Base-by-base conservation (phyloP, 78 protist species). In the Capsaspora owczarzaki region DNA sequence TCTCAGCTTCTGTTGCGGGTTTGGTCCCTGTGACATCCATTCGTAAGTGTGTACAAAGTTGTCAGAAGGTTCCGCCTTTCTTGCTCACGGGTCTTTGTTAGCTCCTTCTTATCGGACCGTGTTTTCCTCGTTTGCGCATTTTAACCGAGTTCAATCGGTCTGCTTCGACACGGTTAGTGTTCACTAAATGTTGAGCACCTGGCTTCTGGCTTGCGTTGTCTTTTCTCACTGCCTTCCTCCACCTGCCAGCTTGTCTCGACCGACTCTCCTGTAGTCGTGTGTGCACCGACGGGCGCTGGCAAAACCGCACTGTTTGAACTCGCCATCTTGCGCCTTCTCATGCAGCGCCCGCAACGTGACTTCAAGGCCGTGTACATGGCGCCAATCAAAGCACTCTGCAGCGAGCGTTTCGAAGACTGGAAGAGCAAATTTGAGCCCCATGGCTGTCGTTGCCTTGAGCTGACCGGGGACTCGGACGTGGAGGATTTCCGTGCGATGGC, bases 221-320 rank as follows among this genome's bases (percentile, higher is more conserved):
- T 20, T 6, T 6, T 2, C 41, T 63, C 6, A 8, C 27, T 63
- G 35, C 38, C 4, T 33, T 63, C 35, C 8, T 1, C 2, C 4
- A 6, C 23, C 5, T 56, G 4, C 4, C 66, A 56, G 66, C 66
- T 56, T 10, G 4, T 56, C 10, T 12, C 37, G 51, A 25, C 75
- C 33, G 42, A 69, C 42, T 66, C 63, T 6, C 66, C 78, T 10
- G 2, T 85, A 6, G 85, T 90, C 14, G 63, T 90, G n/a, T 42
- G 56, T 2, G 88, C 90, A 12, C 93, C 93, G 56, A 90, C 93
- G 27, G 93, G 89, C 1, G 10, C 82, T 10, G 93, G 93, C 23
- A 90, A 90, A 41, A 90, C 91, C 16, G 88, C 56, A 0, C 51
- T 86, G 4, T 83, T 90, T 10, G 93, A 86, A n/a, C 63, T 90